These are phyloP conservation scores for Penstemon eatonii DNA, from an alignment of 257 asterid genomes.

Conservation along the genomic window DNA sequence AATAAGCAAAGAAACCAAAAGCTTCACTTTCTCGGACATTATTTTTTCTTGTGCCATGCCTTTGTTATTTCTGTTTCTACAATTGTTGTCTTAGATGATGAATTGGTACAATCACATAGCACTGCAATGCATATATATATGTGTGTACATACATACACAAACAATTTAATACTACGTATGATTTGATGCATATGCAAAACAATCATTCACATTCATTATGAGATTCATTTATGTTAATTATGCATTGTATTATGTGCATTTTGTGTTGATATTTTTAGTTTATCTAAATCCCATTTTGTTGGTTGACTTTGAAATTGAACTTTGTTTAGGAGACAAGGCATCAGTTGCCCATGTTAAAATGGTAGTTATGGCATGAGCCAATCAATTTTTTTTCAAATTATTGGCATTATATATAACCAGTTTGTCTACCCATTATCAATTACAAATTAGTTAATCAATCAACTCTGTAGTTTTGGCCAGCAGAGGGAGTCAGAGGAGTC, in stretches of 20 bases:
- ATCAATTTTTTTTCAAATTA: conserved; percentile 28
- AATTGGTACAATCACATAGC: neutral
- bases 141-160: neutral
- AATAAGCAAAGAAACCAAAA: conserved; percentile 57
- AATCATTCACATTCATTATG: conserved; percentile 47
- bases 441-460: conserved; percentile 28
- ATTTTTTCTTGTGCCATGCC: conserved; percentile 46
- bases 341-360: conserved; percentile 64
- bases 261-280: conserved; percentile 24
- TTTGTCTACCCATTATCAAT: conserved; percentile 23
- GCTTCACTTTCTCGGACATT: conserved; percentile 59
- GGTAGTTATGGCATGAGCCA: conserved; percentile 36
- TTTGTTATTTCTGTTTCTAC: conserved; percentile 20
- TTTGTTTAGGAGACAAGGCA: conserved; percentile 65
- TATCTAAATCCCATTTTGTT: conserved; percentile 37
- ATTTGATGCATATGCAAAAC: conserved; percentile 57
- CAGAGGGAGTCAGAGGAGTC: neutral
- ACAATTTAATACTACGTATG: conserved; percentile 32
- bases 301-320: conserved; percentile 57
- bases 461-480: conserved; percentile 32
- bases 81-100: neutral
- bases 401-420: conserved; percentile 15
- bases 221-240: conserved; percentile 34
- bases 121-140: conserved; percentile 4
- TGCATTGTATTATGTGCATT: conserved; percentile 37